Conservation (phyloP, 2,329 filamentous ascomycete genomes). For the Penicillium sp. region DNA sequence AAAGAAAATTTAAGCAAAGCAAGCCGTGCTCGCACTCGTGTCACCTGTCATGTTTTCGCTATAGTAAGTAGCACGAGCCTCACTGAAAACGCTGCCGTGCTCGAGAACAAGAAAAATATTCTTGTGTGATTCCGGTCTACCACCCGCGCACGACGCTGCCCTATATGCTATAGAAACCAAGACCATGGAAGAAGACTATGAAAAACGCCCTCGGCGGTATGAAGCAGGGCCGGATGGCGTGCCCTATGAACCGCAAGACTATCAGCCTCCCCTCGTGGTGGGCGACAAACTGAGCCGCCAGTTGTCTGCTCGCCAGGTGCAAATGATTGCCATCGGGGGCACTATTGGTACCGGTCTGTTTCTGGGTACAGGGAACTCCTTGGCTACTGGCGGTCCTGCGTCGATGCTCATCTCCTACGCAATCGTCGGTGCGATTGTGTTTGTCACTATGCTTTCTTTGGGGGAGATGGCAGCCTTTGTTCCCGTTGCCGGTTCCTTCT, state of each 20-base stretch:
- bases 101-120: not conserved
- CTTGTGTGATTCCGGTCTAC: not conserved
- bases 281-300: conserved; percentile 52
- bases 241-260: not conserved
- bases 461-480: conserved; percentile 60
- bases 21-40: not conserved
- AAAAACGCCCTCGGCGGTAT: conserved; percentile 4
- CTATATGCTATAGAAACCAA: not conserved
- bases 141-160: not conserved
- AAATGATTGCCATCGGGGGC: conserved; percentile 50
- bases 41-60: not conserved
- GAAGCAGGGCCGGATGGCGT: not conserved
- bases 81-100: not conserved
- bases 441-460: conserved; percentile 72
- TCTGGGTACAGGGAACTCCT: conserved; percentile 37
- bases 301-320: conserved; percentile 55
- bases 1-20: not conserved
- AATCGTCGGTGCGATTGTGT: conserved; percentile 58
- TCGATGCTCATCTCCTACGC: conserved; percentile 43
- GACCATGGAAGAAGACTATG: conserved; percentile 4
- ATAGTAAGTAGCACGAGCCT: not conserved
- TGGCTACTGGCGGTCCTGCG: conserved; percentile 33
- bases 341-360: conserved; percentile 42
- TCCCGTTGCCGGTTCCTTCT: conserved; percentile 53
- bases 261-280: conserved; percentile 19